Evolutionary conservation across 805 yeast species (phyloP).

Genomic region (Torulaspora delbrueckii): DNA sequence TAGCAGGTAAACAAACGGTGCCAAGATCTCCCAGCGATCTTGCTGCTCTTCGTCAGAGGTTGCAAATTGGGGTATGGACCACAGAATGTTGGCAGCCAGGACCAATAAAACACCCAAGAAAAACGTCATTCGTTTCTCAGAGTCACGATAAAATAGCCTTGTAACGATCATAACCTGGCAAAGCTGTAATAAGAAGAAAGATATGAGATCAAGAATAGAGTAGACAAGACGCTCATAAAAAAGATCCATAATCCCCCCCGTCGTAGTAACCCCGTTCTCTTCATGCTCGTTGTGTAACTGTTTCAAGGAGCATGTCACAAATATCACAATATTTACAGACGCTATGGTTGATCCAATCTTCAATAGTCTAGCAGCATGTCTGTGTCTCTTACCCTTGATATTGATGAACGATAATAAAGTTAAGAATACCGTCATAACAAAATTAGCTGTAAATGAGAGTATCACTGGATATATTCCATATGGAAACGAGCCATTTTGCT

Average conservation of each 20-base stretch:
- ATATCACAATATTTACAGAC: conserved; percentile 49
- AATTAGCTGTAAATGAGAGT: conserved; percentile 57
- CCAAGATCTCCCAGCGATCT: conserved; percentile 49
- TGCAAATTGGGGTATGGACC: conserved; percentile 52
- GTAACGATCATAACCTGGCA: conserved; percentile 69
- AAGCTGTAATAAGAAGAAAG: conserved; percentile 53
- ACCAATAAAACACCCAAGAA: conserved; percentile 53
- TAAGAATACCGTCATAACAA: conserved; percentile 58
- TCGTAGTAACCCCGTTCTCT: conserved; percentile 32
- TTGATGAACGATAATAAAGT: conserved; percentile 62
- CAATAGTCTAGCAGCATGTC: conserved; percentile 29
- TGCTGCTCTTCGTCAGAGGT: conserved; percentile 12
- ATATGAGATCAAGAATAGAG: conserved; percentile 53
- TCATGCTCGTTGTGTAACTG: conserved; percentile 46
- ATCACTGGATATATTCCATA: conserved; percentile 58
- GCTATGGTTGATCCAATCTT: conserved; percentile 47
- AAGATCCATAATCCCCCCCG: conserved; percentile 26
- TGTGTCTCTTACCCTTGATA: conserved; percentile 57
- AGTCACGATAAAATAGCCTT: conserved; percentile 60
- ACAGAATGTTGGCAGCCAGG: conserved; percentile 54
- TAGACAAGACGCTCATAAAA: conserved; percentile 45
- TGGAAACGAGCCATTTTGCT: conserved; percentile 43
- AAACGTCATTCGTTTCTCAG: conserved; percentile 61
- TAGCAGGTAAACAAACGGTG: conserved; percentile 69
- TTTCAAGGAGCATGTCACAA: conserved; percentile 45